phyloP scores from a whole-genome alignment of 2,329 filamentous ascomycete species.

The Colletotrichum gloeosporioides region DNA sequence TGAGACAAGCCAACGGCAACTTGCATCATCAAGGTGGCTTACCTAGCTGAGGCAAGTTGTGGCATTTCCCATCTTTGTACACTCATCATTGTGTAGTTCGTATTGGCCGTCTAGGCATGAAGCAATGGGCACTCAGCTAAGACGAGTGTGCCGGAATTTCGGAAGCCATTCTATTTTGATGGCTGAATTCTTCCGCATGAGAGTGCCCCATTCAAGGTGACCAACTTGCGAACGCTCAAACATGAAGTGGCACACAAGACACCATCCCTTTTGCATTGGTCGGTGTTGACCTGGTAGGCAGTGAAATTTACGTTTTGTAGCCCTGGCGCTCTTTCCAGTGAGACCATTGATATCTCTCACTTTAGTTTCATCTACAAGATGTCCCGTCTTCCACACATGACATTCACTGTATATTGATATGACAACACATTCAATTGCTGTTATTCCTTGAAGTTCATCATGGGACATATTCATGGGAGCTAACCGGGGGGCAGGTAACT shows the following conservation, averaged over 20 bases:
- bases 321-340: not conserved
- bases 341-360: not conserved
- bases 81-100: accelerated
- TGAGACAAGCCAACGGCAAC: not conserved
- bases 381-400: not conserved
- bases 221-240: not conserved
- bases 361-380: not conserved
- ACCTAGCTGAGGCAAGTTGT: not conserved
- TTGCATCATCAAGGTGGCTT: not conserved
- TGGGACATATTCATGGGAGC: not conserved
- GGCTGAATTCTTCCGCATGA: not conserved
- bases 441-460: not conserved
- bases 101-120: accelerated
- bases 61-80: too few relatives aligned
- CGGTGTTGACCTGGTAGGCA: not conserved
- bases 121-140: accelerated
- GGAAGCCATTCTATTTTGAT: not conserved
- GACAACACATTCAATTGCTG: accelerated
- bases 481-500: accelerated
- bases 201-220: not conserved
- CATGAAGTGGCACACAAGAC: too few relatives aligned
- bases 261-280: not conserved
- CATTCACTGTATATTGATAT: not conserved
- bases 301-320: not conserved
- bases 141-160: not conserved